Evolutionary conservation across 441 rosid species (phyloP).

Genomic region (Corymbia citriodora): DNA sequence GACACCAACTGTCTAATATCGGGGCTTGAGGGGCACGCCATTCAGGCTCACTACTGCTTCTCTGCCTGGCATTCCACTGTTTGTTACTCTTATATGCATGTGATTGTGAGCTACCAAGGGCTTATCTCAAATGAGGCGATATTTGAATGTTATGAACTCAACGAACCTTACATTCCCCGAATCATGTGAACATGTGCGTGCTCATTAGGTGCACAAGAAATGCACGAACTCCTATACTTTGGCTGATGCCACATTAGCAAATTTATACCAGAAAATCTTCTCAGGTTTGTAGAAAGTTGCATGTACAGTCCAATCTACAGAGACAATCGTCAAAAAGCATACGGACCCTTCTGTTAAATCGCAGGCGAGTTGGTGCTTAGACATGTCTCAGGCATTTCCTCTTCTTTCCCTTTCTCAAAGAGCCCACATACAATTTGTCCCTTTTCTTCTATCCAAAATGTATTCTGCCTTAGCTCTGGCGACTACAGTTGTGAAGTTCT

Average conservation of each 20-base stretch:
- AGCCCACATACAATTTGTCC: neutral
- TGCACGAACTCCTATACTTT: neutral
- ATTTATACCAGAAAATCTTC: neutral
- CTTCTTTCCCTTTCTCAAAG: neutral
- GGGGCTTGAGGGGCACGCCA: slow-evolving; percentile 29
- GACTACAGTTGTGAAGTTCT: neutral
- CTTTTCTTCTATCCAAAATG: neutral
- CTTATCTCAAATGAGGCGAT: neutral
- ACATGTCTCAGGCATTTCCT: neutral
- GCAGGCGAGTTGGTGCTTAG: neutral
- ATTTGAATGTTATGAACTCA: neutral
- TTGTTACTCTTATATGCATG: neutral
- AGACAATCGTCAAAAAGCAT: neutral
- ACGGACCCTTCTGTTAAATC: neutral
- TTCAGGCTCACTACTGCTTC: neutral
- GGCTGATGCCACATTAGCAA: neutral
- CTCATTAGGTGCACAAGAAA: neutral
- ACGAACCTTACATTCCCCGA: neutral
- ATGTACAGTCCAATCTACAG: neutral
- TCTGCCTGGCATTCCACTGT: neutral
- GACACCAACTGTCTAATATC: slow-evolving; percentile 37
- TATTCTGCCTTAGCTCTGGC: neutral
- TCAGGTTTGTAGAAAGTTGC: neutral
- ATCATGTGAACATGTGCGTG: neutral
- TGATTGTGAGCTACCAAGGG: neutral